Conservation (phyloP, 805 yeast species). For the Millerago galiae region DNA sequence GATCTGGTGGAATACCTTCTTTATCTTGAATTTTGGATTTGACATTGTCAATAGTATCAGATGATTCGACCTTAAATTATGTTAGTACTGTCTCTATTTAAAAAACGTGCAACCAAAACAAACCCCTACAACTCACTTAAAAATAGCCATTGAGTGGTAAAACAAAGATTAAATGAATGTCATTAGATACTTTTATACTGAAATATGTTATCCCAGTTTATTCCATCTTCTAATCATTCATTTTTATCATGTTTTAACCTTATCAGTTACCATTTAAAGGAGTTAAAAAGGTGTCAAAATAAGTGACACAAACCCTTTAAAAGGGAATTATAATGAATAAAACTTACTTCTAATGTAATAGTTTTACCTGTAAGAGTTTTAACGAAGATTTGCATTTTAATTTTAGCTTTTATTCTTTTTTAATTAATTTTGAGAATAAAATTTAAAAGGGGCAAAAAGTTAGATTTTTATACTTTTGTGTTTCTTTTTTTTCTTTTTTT, state of each 20-base stretch:
- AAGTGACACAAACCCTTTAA: background rate
- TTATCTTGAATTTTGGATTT: constrained; percentile 94
- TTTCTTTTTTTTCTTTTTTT: too few species aligned
- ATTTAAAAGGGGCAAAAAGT: constrained; percentile 8
- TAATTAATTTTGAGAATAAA: background rate
- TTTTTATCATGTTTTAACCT: background rate
- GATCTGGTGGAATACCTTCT: constrained; percentile 99
- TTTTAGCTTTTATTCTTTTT: constrained; percentile 7
- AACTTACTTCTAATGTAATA: constrained; percentile 59
- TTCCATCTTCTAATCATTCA: background rate
- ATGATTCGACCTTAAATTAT: constrained; percentile 79
- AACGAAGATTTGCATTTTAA: constrained; percentile 78
- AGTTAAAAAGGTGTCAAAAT: constrained; percentile 7
- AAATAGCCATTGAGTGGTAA: too few species aligned
- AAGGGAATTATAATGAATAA: background rate
- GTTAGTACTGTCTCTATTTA: constrained; percentile 8
- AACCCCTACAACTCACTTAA: background rate
- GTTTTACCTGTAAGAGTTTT: constrained; percentile 89
- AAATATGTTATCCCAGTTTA: too few species aligned
- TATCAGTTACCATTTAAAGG: background rate
- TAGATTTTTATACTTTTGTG: background rate
- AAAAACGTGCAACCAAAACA: background rate
- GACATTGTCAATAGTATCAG: constrained; percentile 92
- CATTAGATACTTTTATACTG: too few species aligned
- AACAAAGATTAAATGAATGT: too few species aligned